Evolutionary conservation across 305 asterid species (phyloP), one percentile per base, ranked within the genome.

Genomic region (Solanum hybrid): DNA sequence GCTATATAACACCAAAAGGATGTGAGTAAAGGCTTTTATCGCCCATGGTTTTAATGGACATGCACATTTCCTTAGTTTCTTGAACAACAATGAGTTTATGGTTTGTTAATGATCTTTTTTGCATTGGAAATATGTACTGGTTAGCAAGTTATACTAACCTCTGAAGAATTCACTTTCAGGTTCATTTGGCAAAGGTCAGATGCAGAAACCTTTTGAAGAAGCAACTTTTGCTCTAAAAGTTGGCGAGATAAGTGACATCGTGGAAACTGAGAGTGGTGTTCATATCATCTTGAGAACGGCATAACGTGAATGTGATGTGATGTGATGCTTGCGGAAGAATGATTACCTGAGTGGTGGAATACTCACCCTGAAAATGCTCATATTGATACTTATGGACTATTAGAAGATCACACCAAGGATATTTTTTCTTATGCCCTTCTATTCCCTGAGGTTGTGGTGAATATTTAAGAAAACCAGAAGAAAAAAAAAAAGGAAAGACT

Each of bases 141-240:
- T 83, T 46, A 18, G 73, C 28, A 42, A 83, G 40, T 46, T 46
- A 46, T 46, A 83, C 87, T 42, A 46, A 83, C 87, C n/a, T 77
- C 39, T 46, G 71, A 83, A 8, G 39, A 51, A 85, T 82, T 82
- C 87, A 13, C 24, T 69, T 92, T 92, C 96, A 95, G 98, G 99
- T 86, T 24, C 97, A 29, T 96, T 97, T 89, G 97, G 97, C 75
- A 94, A 89, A 94, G 98, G 98, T 74, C 96, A 96, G 95, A 97
- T 97, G 99, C 99, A 97, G 95, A 97, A 96, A 92, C 97, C 99
- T 67, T 97, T 97, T 90, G 99, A 97, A 92, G 97, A 94, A 89
- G 96, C 96, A 82, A 91, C 99, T 10, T 95, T 92, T 88, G 35
- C 35, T 33, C 35, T 33, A 33, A 33, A 33, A 33, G 92, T 95